Conservation (phyloP, 1,139 yeast genomes). For the Candida anutae region DNA sequence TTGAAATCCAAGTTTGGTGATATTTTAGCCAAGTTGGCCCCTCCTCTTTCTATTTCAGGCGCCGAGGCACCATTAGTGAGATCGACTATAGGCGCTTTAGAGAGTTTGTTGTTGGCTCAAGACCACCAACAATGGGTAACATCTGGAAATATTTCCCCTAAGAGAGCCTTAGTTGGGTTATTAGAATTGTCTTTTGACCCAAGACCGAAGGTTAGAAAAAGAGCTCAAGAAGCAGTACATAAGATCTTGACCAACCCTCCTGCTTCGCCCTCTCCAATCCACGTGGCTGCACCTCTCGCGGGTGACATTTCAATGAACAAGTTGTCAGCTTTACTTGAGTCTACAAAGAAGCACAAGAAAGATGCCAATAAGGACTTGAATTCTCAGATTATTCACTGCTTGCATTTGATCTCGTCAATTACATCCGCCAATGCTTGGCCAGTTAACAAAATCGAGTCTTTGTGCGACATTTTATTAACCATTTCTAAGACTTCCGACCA, state of each 20-base stretch:
- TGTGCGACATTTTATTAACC: constrained; percentile 70
- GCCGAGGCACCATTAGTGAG: constrained; percentile 82
- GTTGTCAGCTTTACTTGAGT: constrained; percentile 37
- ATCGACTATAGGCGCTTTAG: constrained; percentile 82
- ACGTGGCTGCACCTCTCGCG: constrained; percentile 64
- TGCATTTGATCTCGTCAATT: constrained; percentile 66
- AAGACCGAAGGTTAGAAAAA: constrained; percentile 91
- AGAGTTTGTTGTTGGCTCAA: constrained; percentile 71
- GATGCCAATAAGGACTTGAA: constrained; percentile 39
- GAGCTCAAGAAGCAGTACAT: constrained; percentile 82
- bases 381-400: constrained; percentile 61
- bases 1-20: constrained; percentile 68
- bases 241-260: constrained; percentile 64
- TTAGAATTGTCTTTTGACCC: constrained; percentile 77
- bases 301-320: constrained; percentile 61
- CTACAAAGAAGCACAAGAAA: constrained; percentile 23
- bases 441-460: constrained; percentile 50
- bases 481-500: constrained; percentile 82
- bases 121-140: constrained; percentile 68
- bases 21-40: constrained; percentile 72
- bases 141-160: constrained; percentile 57
- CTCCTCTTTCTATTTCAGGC: constrained; percentile 60
- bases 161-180: constrained; percentile 74
- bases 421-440: constrained; percentile 83
- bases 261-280: constrained; percentile 71